Conservation (phyloP, 108 stramenopile genomes). For the Skeletonema marinoi region DNA sequence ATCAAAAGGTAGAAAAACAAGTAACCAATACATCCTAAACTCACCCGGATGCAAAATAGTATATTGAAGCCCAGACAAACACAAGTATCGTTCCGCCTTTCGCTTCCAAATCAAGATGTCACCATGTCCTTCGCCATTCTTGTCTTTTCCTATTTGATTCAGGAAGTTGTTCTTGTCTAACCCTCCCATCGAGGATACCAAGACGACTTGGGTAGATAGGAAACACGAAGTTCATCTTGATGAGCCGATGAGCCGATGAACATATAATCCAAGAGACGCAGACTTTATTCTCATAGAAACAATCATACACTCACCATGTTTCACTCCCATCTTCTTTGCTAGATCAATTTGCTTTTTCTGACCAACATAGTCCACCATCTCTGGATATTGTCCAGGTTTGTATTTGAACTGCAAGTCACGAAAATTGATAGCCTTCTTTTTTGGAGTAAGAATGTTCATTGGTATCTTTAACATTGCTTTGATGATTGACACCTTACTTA, state of each 20-base stretch:
- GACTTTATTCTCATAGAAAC: background rate
- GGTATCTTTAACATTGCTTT: conserved; percentile 58
- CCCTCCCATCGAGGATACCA: conserved; percentile 86
- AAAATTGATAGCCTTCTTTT: conserved; percentile 63
- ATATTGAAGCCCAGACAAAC: conserved; percentile 73
- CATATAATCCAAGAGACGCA: background rate
- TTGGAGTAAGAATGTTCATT: conserved; percentile 43
- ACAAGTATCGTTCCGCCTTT: conserved; percentile 81
- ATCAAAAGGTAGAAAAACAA: no score
- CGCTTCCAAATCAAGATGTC: conserved; percentile 93
- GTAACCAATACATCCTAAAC: no score
- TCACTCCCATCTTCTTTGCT: conserved; percentile 80
- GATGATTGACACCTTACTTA: conserved; percentile 53
- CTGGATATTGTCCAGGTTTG: conserved; percentile 67
- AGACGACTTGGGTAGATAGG: background rate
- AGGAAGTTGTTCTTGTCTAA: conserved; percentile 88
- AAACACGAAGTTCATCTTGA: background rate
- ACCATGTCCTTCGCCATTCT: conserved; percentile 76
- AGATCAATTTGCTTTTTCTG: conserved; percentile 83
- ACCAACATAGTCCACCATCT: conserved; percentile 77
- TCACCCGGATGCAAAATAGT: conserved; percentile 92
- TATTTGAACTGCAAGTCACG: conserved; percentile 62
- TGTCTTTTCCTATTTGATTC: conserved; percentile 82
- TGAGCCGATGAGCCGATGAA: background rate
- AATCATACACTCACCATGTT: conserved; percentile 53